Conservation (phyloP, 352 stramenopile genomes). For the Globisporangium okanoganense region DNA sequence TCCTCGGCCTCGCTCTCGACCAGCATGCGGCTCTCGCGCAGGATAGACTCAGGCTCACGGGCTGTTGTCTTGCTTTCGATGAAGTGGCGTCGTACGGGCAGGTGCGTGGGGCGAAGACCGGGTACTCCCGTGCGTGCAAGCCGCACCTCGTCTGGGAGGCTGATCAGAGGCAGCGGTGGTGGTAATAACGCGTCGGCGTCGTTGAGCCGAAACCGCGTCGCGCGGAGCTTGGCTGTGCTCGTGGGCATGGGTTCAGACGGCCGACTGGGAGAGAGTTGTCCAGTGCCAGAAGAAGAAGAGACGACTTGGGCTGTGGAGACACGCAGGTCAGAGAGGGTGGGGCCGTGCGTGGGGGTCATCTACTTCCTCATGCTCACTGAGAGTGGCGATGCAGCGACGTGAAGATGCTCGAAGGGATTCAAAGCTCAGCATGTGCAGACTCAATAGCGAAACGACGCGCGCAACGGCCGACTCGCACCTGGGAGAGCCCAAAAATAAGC, state of each 20-base stretch:
- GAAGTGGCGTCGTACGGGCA: constrained; percentile 46
- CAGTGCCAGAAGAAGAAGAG: background rate
- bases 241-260: background rate
- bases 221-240: constrained; percentile 18
- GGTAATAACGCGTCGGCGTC: constrained; percentile 38
- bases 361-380: background rate
- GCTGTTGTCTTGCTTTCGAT: constrained; percentile 6
- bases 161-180: constrained; percentile 55
- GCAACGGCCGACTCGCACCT: no score
- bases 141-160: constrained; percentile 44
- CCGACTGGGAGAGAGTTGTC: background rate
- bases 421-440: no score
- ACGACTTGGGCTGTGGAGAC: background rate
- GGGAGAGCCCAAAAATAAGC: no score
- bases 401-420: background rate
- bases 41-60: constrained; percentile 35
- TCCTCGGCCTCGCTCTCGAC: constrained; percentile 34
- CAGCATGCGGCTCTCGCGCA: constrained; percentile 36
- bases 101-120: constrained; percentile 29
- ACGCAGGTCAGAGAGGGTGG: background rate
- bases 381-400: background rate
- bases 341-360: background rate
- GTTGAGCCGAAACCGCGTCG: constrained; percentile 22
- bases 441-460: no score
- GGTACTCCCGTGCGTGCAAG: constrained; percentile 37